A percentile compares a stretch with the other conserved stretches of the same genome.
These are phyloP conservation scores for Hemileia vastatrix DNA, from an alignment of 1,284 basidiomycete species.

Conservation along the genomic window DNA sequence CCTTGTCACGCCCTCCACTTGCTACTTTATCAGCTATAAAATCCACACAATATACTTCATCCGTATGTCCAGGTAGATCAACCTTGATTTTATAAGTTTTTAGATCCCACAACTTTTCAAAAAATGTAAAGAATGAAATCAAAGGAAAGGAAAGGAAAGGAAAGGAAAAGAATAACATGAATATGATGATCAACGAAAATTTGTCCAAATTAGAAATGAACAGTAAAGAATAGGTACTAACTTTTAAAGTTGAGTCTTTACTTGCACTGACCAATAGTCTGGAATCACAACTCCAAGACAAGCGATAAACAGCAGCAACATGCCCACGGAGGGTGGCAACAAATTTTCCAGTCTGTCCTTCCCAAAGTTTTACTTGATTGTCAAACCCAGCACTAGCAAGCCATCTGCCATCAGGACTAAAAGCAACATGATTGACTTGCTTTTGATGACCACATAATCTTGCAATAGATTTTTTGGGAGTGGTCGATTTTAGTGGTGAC, in stretches of 20 bases:
- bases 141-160: not conserved
- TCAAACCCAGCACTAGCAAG: conserved; percentile 88
- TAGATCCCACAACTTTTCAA: conserved; percentile 73
- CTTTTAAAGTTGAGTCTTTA: conserved; percentile 92
- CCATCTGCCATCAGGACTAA: conserved; percentile 86
- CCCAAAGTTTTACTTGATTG: conserved; percentile 85
- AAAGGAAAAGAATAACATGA: not conserved
- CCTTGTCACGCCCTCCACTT: conserved; percentile 67
- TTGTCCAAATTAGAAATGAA: not conserved
- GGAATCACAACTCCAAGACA: conserved; percentile 92
- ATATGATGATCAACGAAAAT: not conserved
- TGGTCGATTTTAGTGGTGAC: conserved; percentile 49
- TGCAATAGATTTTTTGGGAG: conserved; percentile 68
- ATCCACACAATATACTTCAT: conserved; percentile 98
- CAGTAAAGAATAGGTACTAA: conserved; percentile 43
- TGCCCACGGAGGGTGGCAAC: conserved; percentile 84
- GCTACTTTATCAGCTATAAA: conserved; percentile 97
- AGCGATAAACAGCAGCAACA: conserved; percentile 82
- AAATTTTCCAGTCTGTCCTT: conserved; percentile 84
- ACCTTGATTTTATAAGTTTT: conserved; percentile 87
- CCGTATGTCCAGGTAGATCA: conserved; percentile 89
- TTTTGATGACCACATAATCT: conserved; percentile 90
- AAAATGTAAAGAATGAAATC: not conserved
- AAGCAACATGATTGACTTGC: conserved; percentile 87
- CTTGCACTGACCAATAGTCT: conserved; percentile 83